Base-by-base conservation (phyloP, 208 protist genomes). In the Zelonia costaricensis region DNA sequence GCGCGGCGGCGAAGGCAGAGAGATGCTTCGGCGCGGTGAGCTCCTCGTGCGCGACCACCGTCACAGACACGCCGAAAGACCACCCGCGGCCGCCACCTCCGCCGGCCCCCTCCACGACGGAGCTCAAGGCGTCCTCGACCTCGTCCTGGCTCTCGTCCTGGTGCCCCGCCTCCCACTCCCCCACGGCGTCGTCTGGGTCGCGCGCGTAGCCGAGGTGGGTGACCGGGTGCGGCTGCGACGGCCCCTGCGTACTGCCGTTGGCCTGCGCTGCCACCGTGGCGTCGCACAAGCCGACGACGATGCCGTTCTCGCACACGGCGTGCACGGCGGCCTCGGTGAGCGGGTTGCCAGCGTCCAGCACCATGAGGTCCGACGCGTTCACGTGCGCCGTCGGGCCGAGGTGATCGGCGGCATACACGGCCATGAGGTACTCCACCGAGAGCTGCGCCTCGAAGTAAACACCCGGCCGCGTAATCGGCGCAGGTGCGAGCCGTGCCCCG, bases 391-490 rank as follows among this genome's bases (percentile, higher is more conserved):
- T 13, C 18, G 40, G n/a, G n/a, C 42, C 55, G 5, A 36, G 10
- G 27, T 1, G 20, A 27, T 61, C 60, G 18, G 46, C 20, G 27
- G 66, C 66, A 49, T 81, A 69, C 12, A 81, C 20, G 6, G 69
- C 53, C 23, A 80, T 27, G 9, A 94, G 64, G 53, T 83, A 91
- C 12, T 69, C 71, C 3, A 91, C 36, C 8, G 88, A 87, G 18
- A 94, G 62, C 46, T 90, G 79, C 4, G 65, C 72, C 52, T 94
- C 88, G 60, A 82, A 94, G 69, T 94, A 94, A 38, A 84, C 78
- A 47, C 44, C 55, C 13, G 44, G 52, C 25, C 3, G 18, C 36
- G 52, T 15, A 13, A 28, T 18, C 43, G 51, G 28, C 22, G 22
- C 30, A 5, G 56, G 25, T 39, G 16, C 33, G 45, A 13, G 35